Conservation (phyloP, 2,329 filamentous ascomycete species). For the Neodidymelliopsis sp. region DNA sequence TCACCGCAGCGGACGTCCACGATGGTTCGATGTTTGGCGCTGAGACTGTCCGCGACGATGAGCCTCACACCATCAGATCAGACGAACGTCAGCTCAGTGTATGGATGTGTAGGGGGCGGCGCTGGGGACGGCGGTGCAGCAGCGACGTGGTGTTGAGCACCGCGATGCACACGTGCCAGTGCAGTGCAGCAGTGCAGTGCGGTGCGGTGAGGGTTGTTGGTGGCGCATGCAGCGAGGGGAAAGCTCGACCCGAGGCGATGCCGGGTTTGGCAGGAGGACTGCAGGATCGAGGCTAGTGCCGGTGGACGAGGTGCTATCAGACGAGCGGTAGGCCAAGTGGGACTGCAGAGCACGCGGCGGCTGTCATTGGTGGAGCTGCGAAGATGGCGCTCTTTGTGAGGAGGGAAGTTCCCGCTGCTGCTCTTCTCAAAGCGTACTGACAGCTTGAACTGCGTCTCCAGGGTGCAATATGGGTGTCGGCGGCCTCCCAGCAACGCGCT, state of each 20-base stretch:
- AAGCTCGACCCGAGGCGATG: constrained; percentile 9
- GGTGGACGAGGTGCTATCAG: constrained; percentile 13
- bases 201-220: constrained; percentile 20
- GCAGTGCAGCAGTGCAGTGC: too few species aligned
- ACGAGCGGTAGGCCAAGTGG: constrained; percentile 7
- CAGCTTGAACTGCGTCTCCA: constrained; percentile 15
- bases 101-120: not conserved
- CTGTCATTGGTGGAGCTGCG: constrained; percentile 14
- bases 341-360: not conserved
- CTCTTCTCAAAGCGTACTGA: constrained; percentile 23
- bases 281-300: constrained; percentile 17
- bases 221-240: constrained; percentile 22
- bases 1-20: constrained; percentile 28
- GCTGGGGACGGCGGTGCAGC: not conserved
- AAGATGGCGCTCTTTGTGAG: constrained; percentile 19
- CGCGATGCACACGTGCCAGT: constrained; percentile 1
- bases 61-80: constrained; percentile 5
- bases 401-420: constrained; percentile 23
- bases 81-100: not conserved
- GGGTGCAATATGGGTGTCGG: constrained; percentile 6
- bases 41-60: constrained; percentile 26
- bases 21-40: constrained; percentile 39
- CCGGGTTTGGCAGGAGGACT: constrained; percentile 17
- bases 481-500: not conserved
- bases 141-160: constrained; percentile 19